Percentiles rank a stretch among this genome's conserved stretches.
Conservation (phyloP, 2,329 filamentous ascomycete species). For the Cladophialophora exuberans region DNA sequence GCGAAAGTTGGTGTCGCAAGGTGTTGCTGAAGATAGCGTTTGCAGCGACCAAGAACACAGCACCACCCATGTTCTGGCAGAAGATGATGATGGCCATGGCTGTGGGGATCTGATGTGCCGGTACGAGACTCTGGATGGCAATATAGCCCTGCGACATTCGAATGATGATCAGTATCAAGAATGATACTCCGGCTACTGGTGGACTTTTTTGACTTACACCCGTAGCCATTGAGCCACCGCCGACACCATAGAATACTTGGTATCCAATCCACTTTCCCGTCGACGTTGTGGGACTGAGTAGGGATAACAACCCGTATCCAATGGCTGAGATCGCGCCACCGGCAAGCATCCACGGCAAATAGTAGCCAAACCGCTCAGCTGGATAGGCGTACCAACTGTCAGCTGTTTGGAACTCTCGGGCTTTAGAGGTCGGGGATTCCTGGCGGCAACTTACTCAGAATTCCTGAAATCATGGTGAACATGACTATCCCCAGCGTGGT, state of each 20-base stretch:
- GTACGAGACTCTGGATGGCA: slow-evolving; percentile 36
- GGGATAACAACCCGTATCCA: slow-evolving; percentile 31
- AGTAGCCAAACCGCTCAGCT: slow-evolving; percentile 17
- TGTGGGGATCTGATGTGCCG: slow-evolving; percentile 32
- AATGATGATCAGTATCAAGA: slow-evolving; percentile 1
- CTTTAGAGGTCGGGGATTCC: neutral
- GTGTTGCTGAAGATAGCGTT: slow-evolving; percentile 37
- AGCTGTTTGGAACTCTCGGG: neutral
- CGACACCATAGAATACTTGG: slow-evolving; percentile 34
- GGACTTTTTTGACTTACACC: slow-evolving; percentile 1
- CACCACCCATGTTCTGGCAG: slow-evolving; percentile 40
- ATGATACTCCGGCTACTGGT: neutral
- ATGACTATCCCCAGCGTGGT: slow-evolving; percentile 35
- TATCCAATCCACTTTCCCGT: slow-evolving; percentile 38
- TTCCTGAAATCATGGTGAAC: slow-evolving; percentile 4
- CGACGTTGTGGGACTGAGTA: slow-evolving; percentile 23
- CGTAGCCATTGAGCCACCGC: slow-evolving; percentile 2
- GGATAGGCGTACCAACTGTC: neutral
- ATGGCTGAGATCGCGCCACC: slow-evolving; percentile 14
- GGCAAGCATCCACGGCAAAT: slow-evolving; percentile 2
- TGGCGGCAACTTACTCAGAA: slow-evolving; percentile 13
- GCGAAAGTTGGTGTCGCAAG: slow-evolving; percentile 30
- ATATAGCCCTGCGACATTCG: slow-evolving; percentile 37
- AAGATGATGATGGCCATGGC: slow-evolving; percentile 39
- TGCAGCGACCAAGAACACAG: slow-evolving; percentile 38